Base-by-base conservation (phyloP, 805 yeast genomes). In the Spathaspora boniae region DNA sequence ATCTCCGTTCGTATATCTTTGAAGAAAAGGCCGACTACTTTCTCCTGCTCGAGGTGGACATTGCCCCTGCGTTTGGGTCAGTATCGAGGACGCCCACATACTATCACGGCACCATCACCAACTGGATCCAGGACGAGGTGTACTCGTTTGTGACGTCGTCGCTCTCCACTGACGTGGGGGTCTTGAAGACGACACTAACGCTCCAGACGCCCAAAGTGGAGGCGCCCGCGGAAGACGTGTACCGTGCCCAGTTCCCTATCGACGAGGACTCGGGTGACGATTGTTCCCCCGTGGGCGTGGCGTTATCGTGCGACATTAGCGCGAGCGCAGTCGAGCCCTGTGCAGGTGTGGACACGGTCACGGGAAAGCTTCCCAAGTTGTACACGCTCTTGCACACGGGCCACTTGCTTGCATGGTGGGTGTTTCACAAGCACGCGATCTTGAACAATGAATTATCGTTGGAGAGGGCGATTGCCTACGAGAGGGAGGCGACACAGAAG, bases 201-300 rank as follows among this genome's bases (percentile, higher is more conserved):
- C 30, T 32, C 4, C 26, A 44, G 1, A 18, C 8, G 17, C 23
- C 45, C 3, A 31, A 40, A 11, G 28, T 49, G 2, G 48, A 81
- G 1, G 61, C 61, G 20, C 80, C 80, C 6, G 56, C 72, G 3
- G 83, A 82, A 46, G 96, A 88, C 50, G 65, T 80, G 4, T 78
- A 76, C 47, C 69, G 84, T 33, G 95, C 95, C 0, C 71, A 77
- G 17, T 62, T 86, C 43, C 95, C 96, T 1, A 63, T 86, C 46
- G 76, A 76, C 49, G 80, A 76, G 6, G 80, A 68, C 2, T 63
- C 80, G 1, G 80, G 74, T 30, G 80, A 73, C 33, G 95, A 86
- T 47, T 73, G 83, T 9, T 72, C 82, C 6, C 79, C 91, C 0
- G 62, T 84, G 16, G 96, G 96, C 4, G 44, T 84, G 8, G 77